Conservation (phyloP, 108 stramenopile species). For the Fragilaria radians region DNA sequence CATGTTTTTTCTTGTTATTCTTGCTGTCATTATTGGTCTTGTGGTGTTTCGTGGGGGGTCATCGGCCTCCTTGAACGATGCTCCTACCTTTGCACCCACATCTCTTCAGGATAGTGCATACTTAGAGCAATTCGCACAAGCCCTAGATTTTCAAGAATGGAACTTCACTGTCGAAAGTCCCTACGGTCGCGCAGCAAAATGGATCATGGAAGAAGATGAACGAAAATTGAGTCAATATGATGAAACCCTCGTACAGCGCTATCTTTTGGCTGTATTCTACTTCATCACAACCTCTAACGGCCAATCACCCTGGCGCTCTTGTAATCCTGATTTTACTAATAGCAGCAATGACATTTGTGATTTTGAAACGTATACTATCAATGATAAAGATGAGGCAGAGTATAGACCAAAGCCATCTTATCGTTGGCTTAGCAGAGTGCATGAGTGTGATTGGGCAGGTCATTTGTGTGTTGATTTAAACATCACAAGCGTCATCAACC, state of each 20-base stretch:
- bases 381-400: background rate
- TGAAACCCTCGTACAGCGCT: slow-evolving; percentile 50
- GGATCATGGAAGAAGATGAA: slow-evolving; percentile 57
- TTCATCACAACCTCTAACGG: slow-evolving; percentile 22
- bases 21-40: no score
- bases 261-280: slow-evolving; percentile 42
- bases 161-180: slow-evolving; percentile 10
- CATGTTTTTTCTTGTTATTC: no score
- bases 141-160: background rate
- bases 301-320: slow-evolving; percentile 24
- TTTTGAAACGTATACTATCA: slow-evolving; percentile 1
- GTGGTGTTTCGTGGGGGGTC: no score
- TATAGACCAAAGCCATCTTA: slow-evolving; percentile 8
- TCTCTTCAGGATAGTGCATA: no score
- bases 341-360: slow-evolving; percentile 13
- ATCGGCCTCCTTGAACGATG: no score
- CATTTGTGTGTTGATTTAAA: slow-evolving; percentile 29
- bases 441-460: slow-evolving; percentile 59
- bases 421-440: slow-evolving; percentile 34
- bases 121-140: slow-evolving; percentile 8
- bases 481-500: background rate
- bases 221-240: slow-evolving; percentile 30
- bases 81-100: no score
- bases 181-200: slow-evolving; percentile 28
- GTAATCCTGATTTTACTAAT: slow-evolving; percentile 11